Evolutionary conservation across 495 filamentous ascomycete genomes (phyloP), one percentile per base, ranked within the genome.

Genomic region (Hyaloscypha variabilis): DNA sequence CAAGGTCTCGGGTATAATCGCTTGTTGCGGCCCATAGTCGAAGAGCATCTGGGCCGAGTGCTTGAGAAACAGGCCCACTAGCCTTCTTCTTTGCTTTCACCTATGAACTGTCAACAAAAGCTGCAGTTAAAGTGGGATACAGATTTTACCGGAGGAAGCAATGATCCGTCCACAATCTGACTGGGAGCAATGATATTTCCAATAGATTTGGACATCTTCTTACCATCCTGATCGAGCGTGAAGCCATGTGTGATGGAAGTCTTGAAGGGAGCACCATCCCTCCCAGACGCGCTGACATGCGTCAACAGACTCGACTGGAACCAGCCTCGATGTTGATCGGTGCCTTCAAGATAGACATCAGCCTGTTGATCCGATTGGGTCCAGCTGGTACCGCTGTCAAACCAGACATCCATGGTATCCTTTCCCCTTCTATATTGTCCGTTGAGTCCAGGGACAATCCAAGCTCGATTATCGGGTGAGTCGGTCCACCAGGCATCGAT

Each of bases 391-490:
- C 95, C 95, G 68, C 94, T 97, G 75, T 99, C 95, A 71, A 98
- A 98, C 95, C 95, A 99, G 25, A 99, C 95, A 77, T 99, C 95
- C 95, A 99, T 98, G 0, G 95, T 99, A 69, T 99, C 96, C n/a
- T 79, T 89, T 23, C 95, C 94, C 62, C 95, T 88, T 65, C 83
- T 77, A 67, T 88, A 95, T 14, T 75, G 64, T 3, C 75, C 76
- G 30, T 71, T 65, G 0, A 95, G 76, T 14, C 79, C 78, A 29
- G 82, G 76, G 17, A 87, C 87, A 60, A 93, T 79, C 93, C 93
- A 97, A 19, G 83, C 85, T 24, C 80, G 75, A 42, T 96, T 91
- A 69, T 92, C 82, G 19, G 83, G 81, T 39, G 83, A 78, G 67
- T 97, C 93, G 3, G 87, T 91, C 90, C 94, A 99, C 95, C 95